Evolutionary conservation across 495 filamentous ascomycete species (phyloP).

Genomic region (Hyaloscypha hepaticicola): DNA sequence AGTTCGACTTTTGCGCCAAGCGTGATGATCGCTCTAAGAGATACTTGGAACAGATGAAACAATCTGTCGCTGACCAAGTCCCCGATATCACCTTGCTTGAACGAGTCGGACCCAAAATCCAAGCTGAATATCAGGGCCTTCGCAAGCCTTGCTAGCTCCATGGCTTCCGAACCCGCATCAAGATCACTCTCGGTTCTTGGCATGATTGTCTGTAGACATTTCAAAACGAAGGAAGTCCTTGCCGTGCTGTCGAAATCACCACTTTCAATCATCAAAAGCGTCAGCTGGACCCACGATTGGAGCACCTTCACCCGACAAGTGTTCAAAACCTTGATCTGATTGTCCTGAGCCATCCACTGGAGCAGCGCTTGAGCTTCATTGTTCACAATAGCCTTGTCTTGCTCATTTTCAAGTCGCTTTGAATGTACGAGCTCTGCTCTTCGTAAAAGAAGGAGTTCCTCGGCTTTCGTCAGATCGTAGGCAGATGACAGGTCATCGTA

Average conservation of each 20-base stretch:
- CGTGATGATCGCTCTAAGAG: constrained; percentile 69
- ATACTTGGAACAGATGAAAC: constrained; percentile 85
- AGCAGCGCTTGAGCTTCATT: constrained; percentile 57
- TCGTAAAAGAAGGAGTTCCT: constrained; percentile 61
- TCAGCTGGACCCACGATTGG: constrained; percentile 75
- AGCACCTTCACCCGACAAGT: constrained; percentile 63
- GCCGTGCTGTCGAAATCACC: constrained; percentile 68
- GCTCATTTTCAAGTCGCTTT: constrained; percentile 49
- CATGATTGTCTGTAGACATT: constrained; percentile 78
- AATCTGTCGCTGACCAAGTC: constrained; percentile 84
- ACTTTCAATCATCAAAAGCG: constrained; percentile 73
- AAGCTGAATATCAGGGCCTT: constrained; percentile 74
- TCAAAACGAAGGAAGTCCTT: constrained; percentile 74
- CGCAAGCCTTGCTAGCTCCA: constrained; percentile 73
- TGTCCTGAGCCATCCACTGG: constrained; percentile 57
- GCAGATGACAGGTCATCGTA: constrained; percentile 46
- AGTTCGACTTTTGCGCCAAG: constrained; percentile 67
- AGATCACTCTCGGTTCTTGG: constrained; percentile 77
- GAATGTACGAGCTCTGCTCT: constrained; percentile 52
- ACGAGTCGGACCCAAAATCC: constrained; percentile 51
- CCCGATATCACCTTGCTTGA: constrained; percentile 53
- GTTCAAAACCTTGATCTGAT: constrained; percentile 59
- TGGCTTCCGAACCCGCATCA: constrained; percentile 60
- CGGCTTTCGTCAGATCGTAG: constrained; percentile 61
- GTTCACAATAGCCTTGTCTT: constrained; percentile 56